Percentiles rank a stretch among this genome's conserved stretches.
phyloP scores from a whole-genome alignment of 345 rosid genomes.

The Aquilaria yunnanensis region DNA sequence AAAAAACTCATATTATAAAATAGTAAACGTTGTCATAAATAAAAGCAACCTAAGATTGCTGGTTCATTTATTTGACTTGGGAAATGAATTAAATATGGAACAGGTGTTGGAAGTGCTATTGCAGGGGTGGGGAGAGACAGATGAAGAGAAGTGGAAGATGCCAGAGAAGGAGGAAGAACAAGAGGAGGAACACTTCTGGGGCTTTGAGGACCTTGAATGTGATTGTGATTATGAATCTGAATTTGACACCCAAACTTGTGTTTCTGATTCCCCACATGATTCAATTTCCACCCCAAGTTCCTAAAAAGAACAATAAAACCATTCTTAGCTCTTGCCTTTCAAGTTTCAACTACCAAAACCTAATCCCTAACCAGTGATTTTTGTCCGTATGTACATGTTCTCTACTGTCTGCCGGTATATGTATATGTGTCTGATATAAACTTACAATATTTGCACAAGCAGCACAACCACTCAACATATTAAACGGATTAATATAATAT shows the following conservation, averaged over 20 bases:
- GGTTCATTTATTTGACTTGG: no score
- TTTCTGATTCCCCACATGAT: slow-evolving; percentile 54
- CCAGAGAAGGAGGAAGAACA: slow-evolving; percentile 72
- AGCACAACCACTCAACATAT: no score
- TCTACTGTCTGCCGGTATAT: no score
- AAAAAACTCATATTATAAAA: no score
- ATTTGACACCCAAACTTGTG: slow-evolving; percentile 45
- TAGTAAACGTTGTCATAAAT: neutral
- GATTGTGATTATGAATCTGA: slow-evolving; percentile 63
- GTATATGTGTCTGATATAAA: no score
- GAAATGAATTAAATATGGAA: neutral
- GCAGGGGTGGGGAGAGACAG: slow-evolving; percentile 52
- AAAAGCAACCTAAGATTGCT: neutral
- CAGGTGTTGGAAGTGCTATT: slow-evolving; percentile 68
- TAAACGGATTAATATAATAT: no score
- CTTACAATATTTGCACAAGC: no score
- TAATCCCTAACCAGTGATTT: neutral
- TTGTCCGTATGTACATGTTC: slow-evolving; percentile 12
- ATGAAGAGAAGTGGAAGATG: slow-evolving; percentile 77
- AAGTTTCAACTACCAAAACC: no score
- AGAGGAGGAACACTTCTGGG: slow-evolving; percentile 75
- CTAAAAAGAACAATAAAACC: slow-evolving; percentile 2
- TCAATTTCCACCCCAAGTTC: slow-evolving; percentile 53
- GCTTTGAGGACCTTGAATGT: slow-evolving; percentile 82
- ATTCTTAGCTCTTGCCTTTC: slow-evolving; percentile 2